Conservation (phyloP, 176 grass and related monocot species). For the Carex scoparia region DNA sequence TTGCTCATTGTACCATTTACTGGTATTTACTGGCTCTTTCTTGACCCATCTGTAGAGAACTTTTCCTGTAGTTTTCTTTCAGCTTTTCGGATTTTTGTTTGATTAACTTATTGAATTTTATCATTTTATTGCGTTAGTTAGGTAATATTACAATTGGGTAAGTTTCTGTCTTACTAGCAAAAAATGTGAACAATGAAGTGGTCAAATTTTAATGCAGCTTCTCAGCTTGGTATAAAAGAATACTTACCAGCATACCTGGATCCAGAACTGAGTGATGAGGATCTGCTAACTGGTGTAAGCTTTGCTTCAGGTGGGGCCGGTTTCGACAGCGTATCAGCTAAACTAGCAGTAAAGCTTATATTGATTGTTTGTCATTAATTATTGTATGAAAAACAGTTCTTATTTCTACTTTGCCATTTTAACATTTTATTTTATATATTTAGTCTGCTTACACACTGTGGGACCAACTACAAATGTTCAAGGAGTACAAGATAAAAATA, state of each 20-base stretch:
- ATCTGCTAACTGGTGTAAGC: constrained; percentile 29
- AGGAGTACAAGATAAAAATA: constrained; percentile 24
- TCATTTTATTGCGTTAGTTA: neutral
- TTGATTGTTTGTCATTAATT: neutral
- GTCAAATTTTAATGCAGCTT: constrained; percentile 22
- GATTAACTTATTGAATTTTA: neutral
- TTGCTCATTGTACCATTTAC: neutral
- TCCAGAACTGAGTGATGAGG: constrained; percentile 18
- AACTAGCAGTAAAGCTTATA: neutral
- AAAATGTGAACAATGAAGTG: constrained; percentile 1
- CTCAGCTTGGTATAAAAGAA: constrained; percentile 33
- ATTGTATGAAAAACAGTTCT: neutral
- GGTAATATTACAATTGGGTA: neutral
- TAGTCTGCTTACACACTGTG: constrained; percentile 6
- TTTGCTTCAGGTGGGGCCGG: constrained; percentile 37
- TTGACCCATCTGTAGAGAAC: neutral
- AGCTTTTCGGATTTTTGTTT: neutral
- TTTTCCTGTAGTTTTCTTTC: neutral
- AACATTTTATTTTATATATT: constrained; percentile 6
- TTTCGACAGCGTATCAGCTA: constrained; percentile 25
- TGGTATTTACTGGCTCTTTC: neutral
- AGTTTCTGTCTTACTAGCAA: neutral
- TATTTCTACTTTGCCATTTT: neutral
- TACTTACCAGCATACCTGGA: constrained; percentile 30
- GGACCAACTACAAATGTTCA: constrained; percentile 24